Evolutionary conservation across 139 green algal species (phyloP), one percentile per base, ranked within the genome.

Genomic region (Closterium sp.): DNA sequence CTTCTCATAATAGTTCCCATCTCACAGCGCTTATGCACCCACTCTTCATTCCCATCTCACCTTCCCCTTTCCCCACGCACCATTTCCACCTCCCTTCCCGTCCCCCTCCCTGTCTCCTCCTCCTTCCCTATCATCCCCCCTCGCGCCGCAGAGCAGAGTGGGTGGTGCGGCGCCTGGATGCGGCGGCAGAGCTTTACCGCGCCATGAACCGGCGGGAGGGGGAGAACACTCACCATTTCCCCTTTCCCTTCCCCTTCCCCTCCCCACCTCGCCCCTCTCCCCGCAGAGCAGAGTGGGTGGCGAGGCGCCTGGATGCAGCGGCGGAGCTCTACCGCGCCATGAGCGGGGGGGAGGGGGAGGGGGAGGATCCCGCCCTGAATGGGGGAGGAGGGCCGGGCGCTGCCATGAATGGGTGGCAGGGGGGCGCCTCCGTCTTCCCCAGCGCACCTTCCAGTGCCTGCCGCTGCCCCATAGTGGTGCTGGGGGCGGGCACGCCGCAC

Each of bases 401-500:
- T 13, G 62, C 62, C 62, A 79, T 79, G 10, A 22, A 79, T 13
- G 62, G 62, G 62, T 13, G 10, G 9, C 17, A 24, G 62, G 62
- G 62, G 17, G 62, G 62, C 62, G 62, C 62, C 62, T 79, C 62
- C 62, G 17, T 13, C 62, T 79, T 13, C 62, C 13, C 62, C 62
- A 28, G 22, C 17, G 30, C 79, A 9, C 85, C 90, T 21, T 21
- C 31, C n/a, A 22, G 79, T 19, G 21, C 70, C 21, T 24, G 85
- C 24, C 31, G 91, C 10, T 92, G 90, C 79, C 91, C 91, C 22
- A 91, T 93, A 30, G 91, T 93, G 22, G 73, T 85, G 9, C 31
- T 93, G 22, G 93, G 93, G 11, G 93, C 92, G n/a, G 89, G 89
- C n/a, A 95, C 91, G 10, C 91, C 91, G 17, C 93, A 95, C 29